Evolutionary conservation across 371 early-diverging fungal species (phyloP).

Genomic region (Haplosporangium sp.): DNA sequence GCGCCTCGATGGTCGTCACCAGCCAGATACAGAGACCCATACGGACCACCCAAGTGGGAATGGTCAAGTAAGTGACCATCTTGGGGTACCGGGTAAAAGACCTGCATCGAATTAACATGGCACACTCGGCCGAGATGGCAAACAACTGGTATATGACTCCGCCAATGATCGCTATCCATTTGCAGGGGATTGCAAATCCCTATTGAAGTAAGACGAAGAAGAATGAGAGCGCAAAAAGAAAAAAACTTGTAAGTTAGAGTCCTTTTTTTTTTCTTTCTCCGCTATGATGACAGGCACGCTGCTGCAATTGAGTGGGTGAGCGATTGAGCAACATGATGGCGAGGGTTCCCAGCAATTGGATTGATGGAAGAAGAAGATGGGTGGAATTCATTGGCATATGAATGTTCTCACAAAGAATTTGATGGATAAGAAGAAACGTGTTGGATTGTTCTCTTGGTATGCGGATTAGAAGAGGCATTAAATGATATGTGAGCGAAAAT

Average conservation of each 20-base stretch:
- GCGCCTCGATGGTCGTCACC: conserved; percentile 31
- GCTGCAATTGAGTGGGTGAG: too few species aligned
- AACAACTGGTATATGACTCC: conserved; percentile 49
- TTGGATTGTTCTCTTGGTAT: background rate
- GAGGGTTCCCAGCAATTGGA: too few species aligned
- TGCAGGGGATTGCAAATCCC: conserved; percentile 48
- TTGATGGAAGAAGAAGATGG: too few species aligned
- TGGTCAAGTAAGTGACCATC: conserved; percentile 36
- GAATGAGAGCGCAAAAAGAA: background rate
- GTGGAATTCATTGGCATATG: too few species aligned
- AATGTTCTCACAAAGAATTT: too few species aligned
- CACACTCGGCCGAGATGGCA: conserved; percentile 54
- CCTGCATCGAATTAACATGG: conserved; percentile 52
- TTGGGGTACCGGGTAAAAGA: conserved; percentile 46
- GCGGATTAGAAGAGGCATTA: background rate
- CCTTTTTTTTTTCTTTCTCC: too few species aligned
- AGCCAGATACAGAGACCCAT: conserved; percentile 42
- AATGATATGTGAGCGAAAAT: background rate
- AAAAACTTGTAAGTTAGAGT: background rate
- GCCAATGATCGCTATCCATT: conserved; percentile 44
- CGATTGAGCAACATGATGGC: too few species aligned
- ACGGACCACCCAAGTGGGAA: conserved; percentile 46
- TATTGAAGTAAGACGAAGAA: conserved; percentile 2
- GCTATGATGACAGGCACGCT: too few species aligned
- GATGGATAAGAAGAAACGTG: background rate